Percentiles rank a stretch among this genome's conserved stretches.
These are phyloP conservation scores for Euphorbia pulcherrima DNA, from an alignment of 345 rosid genomes.

Conservation along the genomic window DNA sequence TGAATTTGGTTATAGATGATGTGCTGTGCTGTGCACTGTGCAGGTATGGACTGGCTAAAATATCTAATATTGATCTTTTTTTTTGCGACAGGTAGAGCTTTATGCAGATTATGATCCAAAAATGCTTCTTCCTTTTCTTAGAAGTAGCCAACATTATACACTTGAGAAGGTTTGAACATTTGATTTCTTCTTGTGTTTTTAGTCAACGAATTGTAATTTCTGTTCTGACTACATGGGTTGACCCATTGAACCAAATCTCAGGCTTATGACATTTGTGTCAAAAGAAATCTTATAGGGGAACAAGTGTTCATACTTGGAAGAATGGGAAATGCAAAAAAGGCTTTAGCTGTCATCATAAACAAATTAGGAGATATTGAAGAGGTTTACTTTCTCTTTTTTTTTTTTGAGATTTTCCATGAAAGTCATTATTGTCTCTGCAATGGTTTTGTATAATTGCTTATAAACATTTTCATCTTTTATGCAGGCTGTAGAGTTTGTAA, in stretches of 20 bases:
- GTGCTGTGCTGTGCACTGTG: neutral
- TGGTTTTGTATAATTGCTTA: conserved; percentile 15
- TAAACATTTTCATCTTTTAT: conserved; percentile 19
- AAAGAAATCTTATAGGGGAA: conserved; percentile 73
- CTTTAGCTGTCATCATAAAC: conserved; percentile 85
- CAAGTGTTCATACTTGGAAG: conserved; percentile 97
- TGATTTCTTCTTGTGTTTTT: conserved; percentile 7
- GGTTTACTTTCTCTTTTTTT: conserved; percentile 36
- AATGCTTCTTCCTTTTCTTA: conserved; percentile 94
- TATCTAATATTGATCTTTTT: conserved; percentile 18
- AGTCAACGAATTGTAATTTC: neutral
- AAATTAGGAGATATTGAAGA: conserved; percentile 92
- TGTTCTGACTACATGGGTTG: conserved; percentile 15
- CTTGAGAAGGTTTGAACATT: conserved; percentile 76
- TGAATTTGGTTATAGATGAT: neutral
- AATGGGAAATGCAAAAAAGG: conserved; percentile 93
- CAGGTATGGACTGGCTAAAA: neutral
- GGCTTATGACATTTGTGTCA: conserved; percentile 87
- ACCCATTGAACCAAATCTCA: conserved; percentile 36
- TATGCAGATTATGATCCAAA: conserved; percentile 85
- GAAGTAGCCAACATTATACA: conserved; percentile 94
- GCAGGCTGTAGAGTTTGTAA: conserved; percentile 99
- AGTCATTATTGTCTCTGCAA: conserved; percentile 7
- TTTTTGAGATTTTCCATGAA: conserved; percentile 14
- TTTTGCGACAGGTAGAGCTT: conserved; percentile 70